Conservation (phyloP, 805 yeast species). For the Grigorovia transvaalensis region DNA sequence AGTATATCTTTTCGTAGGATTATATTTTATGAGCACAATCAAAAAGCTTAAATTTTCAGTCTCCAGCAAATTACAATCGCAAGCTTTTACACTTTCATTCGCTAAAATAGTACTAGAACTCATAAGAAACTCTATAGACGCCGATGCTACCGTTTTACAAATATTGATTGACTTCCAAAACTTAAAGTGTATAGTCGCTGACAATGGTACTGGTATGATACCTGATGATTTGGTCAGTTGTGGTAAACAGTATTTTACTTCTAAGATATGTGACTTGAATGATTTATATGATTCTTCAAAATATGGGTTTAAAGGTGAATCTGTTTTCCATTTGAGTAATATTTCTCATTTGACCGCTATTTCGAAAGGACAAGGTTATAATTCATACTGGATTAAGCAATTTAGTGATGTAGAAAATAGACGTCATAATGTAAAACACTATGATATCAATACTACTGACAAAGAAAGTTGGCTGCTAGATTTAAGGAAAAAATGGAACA, state of each 20-base stretch:
- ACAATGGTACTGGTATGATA: constrained; percentile 64
- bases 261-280: constrained; percentile 35
- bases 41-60: constrained; percentile 11
- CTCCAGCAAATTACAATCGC: constrained; percentile 23
- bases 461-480: neutral
- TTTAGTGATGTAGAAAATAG: neutral
- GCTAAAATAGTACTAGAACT: constrained; percentile 39
- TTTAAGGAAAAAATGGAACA: neutral
- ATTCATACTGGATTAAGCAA: constrained; percentile 21
- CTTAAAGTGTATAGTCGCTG: constrained; percentile 37
- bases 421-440: neutral
- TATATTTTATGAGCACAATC: constrained; percentile 4
- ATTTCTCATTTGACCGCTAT: constrained; percentile 37
- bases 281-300: constrained; percentile 34
- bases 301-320: constrained; percentile 68
- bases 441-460: neutral
- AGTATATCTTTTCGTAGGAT: neutral
- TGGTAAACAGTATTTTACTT: constrained; percentile 43
- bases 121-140: constrained; percentile 46
- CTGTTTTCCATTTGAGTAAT: constrained; percentile 45
- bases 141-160: constrained; percentile 33
- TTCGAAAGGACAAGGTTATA: constrained; percentile 32
- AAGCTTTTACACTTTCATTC: constrained; percentile 28
- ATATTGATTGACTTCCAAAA: constrained; percentile 30
- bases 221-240: constrained; percentile 37